Percentiles rank a stretch among this genome's conserved stretches.
Conservation (phyloP, 257 asterid genomes). For the Solanum sitiens region DNA sequence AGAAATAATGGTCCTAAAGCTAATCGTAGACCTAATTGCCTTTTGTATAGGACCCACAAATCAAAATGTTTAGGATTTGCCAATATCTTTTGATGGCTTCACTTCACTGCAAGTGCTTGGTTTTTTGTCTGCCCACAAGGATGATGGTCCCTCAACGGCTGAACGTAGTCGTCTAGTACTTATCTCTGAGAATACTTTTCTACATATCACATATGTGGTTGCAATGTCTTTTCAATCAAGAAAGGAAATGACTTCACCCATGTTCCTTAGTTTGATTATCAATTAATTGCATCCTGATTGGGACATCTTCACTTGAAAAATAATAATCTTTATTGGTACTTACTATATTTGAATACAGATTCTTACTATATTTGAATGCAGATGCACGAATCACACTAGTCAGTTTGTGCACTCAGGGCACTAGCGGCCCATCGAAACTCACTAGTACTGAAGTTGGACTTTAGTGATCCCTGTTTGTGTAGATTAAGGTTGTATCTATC, state of each 20-base stretch:
- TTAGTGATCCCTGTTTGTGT: neutral
- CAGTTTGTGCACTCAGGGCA: neutral
- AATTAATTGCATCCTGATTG: neutral
- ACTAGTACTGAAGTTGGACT: neutral
- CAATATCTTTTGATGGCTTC: neutral
- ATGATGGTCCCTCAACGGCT: neutral
- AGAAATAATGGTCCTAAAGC: neutral
- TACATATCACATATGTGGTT: neutral
- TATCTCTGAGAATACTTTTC: neutral
- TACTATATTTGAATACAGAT: neutral
- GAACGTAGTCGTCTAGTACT: neutral
- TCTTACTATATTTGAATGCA: too few relatives aligned
- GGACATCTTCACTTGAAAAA: neutral
- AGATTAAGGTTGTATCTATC: neutral
- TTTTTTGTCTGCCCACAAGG: neutral
- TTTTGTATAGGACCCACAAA: neutral
- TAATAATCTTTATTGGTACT: too few relatives aligned
- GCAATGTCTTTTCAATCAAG: neutral
- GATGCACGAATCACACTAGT: neutral
- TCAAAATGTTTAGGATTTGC: conserved; percentile 4
- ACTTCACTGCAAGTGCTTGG: neutral
- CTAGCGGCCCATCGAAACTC: neutral
- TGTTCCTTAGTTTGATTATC: neutral
- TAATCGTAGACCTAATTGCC: neutral
- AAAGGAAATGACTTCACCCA: neutral